Evolutionary conservation across 2,329 filamentous ascomycete genomes (phyloP), one percentile per base, ranked within the genome.

Genomic region (Gliomastix tumulicola): DNA sequence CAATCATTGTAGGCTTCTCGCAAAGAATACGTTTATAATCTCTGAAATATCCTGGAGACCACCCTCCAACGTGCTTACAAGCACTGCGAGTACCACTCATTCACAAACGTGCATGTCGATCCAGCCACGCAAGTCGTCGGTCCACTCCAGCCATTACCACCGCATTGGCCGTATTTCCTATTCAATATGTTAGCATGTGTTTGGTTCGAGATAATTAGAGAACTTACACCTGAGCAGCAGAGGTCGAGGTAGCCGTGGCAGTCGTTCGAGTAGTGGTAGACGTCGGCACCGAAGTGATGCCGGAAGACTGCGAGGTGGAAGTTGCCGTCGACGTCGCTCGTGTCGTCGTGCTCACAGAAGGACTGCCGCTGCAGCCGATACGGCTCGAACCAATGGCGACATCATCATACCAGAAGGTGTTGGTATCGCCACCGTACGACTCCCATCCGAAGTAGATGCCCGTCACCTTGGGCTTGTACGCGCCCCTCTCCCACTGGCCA

Each of bases 351-450:
- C 20, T 25, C 11, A 15, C 11, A 19, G 31, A 16, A 17, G 21
- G 27, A 20, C 23, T 21, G 5, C 11, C n/a, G 17, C 11, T 28
- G n/a, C 48, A 50, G 17, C 48, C 48, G 17, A 50, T 38, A 10
- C 48, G 46, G 21, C 35, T 44, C 2, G 48, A 49, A 37, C 32
- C 32, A 33, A 79, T 53, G 7, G 56, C 64, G 44, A 79, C 65
- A 47, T 80, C 75, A 44, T 80, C 76, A 43, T 77, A 79, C 74
- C 74, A 79, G 46, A 79, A 70, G 3, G 76, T 80, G 53, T 79
- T 79, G 4, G 61, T 56, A 41, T 75, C 74, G 1, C 73, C 73
- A 9, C 74, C 71, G 44, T 80, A 80, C 5, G 68, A 72, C 62
- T 80, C 76, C 75, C 76, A 79, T 0, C 76, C 76, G 43, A 79